Conservation (phyloP, 2,329 filamentous ascomycete species). For the Diaporthe ampelina region DNA sequence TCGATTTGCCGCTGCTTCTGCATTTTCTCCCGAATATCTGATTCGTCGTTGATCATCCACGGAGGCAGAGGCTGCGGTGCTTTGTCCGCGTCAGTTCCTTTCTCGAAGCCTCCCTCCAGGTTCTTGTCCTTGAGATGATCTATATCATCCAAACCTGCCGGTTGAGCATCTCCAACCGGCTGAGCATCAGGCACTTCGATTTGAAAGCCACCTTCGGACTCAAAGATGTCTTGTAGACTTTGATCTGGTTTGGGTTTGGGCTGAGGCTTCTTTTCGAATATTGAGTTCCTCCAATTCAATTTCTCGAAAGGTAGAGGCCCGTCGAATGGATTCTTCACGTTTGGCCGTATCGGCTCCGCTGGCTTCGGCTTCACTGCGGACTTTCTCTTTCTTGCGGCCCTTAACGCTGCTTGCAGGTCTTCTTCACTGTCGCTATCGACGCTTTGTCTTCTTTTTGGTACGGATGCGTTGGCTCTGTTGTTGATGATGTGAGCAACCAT, state of each 20-base stretch:
- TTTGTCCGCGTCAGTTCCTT: constrained; percentile 57
- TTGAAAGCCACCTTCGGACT: constrained; percentile 55
- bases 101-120: constrained; percentile 76
- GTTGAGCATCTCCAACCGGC: constrained; percentile 44
- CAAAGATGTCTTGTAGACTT: constrained; percentile 43
- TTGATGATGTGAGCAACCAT: constrained; percentile 83
- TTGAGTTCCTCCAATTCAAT: constrained; percentile 76
- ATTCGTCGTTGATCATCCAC: constrained; percentile 76
- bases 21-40: constrained; percentile 75
- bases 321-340: constrained; percentile 74
- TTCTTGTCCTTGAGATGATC: constrained; percentile 49
- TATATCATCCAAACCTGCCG: constrained; percentile 40
- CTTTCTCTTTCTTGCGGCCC: constrained; percentile 75
- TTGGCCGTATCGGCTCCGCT: constrained; percentile 57
- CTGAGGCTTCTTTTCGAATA: constrained; percentile 63
- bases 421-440: constrained; percentile 78
- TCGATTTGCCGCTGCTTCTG: constrained; percentile 71
- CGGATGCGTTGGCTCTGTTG: constrained; percentile 75
- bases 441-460: constrained; percentile 62
- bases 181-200: constrained; percentile 43
- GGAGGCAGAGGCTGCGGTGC: constrained; percentile 76
- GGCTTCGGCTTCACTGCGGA: constrained; percentile 50
- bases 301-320: constrained; percentile 94
- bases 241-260: constrained; percentile 39
- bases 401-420: constrained; percentile 82